Evolutionary conservation across 2,329 filamentous ascomycete species (phyloP), one percentile per base, ranked within the genome.

Genomic region (Knufia fluminis): DNA sequence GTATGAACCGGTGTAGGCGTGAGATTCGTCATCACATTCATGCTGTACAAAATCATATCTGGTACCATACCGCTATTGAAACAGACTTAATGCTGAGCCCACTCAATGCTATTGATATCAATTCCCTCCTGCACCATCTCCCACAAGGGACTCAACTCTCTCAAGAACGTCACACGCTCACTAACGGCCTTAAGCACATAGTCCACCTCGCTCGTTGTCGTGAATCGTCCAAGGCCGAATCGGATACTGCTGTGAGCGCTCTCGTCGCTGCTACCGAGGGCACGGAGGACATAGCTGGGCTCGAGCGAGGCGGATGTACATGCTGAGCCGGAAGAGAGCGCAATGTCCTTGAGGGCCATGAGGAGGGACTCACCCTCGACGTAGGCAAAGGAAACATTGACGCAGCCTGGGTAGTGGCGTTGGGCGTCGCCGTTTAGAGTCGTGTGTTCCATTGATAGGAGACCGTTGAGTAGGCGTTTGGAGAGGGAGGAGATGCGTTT

Each of bases 281-380:
- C 92, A 50, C 92, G 83, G 24, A 98, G 78, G 41, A 98, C 92
- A 66, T 98, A 98, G 66, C 87, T 94, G 14, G 92, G 92, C 68
- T 98, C 92, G 28, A 98, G 74, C 1, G 92, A 98, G 0, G 92
- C 92, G 3, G 91, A 97, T 1, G 92, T 98, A 71, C 92, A 98
- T 4, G 92, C 92, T 62, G 89, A 96, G 50, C 92, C 92, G 0
- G 92, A 98, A 4, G 91, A 97, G 31, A 98, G 74, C 0, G 92
- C 92, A 68, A 98, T 96, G 60, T 98, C 92, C 71, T 98, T 98
- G 40, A 98, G 73, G 0, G 92, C 92, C 92, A 98, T 98, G 55
- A 98, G 77, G 1, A 98, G 82, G 2, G 92, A 97, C 70, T 98
- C 92, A 58, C 92, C 92, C 70, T 98, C 92, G 3, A 98, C 89